Base-by-base conservation (phyloP, 169 alveolate species). In the Plasmodium fragile region DNA sequence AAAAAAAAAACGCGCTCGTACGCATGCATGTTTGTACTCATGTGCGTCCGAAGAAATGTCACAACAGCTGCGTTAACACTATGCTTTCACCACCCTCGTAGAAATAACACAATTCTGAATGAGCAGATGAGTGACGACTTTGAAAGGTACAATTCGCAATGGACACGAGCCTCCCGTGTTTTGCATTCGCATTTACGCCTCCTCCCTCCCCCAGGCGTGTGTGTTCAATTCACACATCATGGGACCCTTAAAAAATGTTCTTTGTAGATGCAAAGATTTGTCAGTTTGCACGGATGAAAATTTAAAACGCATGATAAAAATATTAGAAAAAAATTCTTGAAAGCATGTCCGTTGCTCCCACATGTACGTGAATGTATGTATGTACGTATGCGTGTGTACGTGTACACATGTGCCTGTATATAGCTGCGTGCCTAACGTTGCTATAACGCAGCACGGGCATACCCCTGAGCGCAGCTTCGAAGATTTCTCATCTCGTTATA, bases 201-300 rank as follows among this genome's bases (percentile, higher is more conserved):
- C 41, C 28, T 0, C 34, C 69, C 5, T 8, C 59, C 28, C 22
- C 4, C 43, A 78, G 34, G 32, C 52, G 22, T 69, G 34, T 83
- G 75, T 41, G 43, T 55, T 1, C 90, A 30, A 45, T 52, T 28
- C 32, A 30, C 41, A 81, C 25, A 81, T 81, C 41, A 55, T 41
- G 52, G 34, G 45, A 36, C 59, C 77, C 80, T 18, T 73, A 30
- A 30, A 72, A 84, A 73, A 30, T 30, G 8, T 84, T 75, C 45
- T 73, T 84, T 84, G 52, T 84, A 84, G 93, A 69, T 84, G 93
- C 45, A 84, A 84, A 84, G 93, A 72, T 84, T 16, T 84, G 45
- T 72, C 83, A 72, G 30, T 84, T 72, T 84, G 93, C 84, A 75
- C 93, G 55, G 93, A 84, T 73, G 93, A 84, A 84, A 84, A 84